phyloP scores from a whole-genome alignment of 805 yeast genomes.

The Metschnikowia continentalis region DNA sequence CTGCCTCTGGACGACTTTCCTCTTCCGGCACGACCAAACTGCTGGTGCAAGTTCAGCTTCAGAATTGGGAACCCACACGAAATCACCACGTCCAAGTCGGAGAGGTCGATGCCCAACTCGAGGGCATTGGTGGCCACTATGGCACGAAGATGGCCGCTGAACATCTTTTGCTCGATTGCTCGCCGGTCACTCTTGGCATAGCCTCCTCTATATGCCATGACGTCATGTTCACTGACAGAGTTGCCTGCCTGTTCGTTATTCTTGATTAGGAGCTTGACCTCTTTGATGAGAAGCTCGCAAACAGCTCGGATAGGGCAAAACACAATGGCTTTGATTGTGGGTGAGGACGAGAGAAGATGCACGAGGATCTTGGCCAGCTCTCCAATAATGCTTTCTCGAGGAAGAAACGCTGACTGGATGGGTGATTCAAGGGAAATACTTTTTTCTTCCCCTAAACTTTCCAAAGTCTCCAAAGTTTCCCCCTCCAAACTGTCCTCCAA shows the following conservation, averaged over 20 bases:
- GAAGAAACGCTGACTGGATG: conserved; percentile 20
- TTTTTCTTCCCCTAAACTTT: too few species aligned
- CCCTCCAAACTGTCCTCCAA: too few species aligned
- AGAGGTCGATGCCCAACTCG: conserved; percentile 93
- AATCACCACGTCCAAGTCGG: conserved; percentile 85
- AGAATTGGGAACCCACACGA: conserved; percentile 92
- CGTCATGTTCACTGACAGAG: conserved; percentile 46
- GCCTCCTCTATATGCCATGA: conserved; percentile 95
- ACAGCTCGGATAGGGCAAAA: conserved; percentile 84
- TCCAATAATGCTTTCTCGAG: conserved; percentile 61
- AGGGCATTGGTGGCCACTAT: conserved; percentile 93
- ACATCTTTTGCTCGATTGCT: conserved; percentile 85
- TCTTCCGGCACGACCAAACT: conserved; percentile 96
- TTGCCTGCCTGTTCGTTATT: not conserved
- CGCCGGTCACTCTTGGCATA: conserved; percentile 84
- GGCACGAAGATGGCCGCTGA: conserved; percentile 77
- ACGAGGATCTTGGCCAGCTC: conserved; percentile 77
- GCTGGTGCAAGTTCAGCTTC: conserved; percentile 85
- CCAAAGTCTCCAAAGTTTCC: not conserved
- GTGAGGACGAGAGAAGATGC: conserved; percentile 49
- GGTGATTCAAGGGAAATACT: conserved; percentile 7
- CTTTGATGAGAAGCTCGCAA: conserved; percentile 85
- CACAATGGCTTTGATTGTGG: conserved; percentile 74
- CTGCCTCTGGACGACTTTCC: conserved; percentile 67
- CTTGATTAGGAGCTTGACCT: conserved; percentile 53